phyloP scores from a whole-genome alignment of 2,329 filamentous ascomycete genomes.

The Claviceps purpurea region DNA sequence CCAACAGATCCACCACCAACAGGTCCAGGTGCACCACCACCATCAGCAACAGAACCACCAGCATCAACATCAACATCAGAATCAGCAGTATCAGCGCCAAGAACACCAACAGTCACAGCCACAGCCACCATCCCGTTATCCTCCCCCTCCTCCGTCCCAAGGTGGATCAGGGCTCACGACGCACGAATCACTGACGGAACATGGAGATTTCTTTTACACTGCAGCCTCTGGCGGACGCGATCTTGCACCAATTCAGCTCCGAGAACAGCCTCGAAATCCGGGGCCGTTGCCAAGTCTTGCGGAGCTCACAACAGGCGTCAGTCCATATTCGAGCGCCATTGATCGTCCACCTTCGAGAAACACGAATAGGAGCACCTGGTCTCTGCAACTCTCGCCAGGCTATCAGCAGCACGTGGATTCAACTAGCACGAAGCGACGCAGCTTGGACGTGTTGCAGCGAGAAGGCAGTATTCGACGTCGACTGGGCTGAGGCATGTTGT shows the following conservation, averaged over 20 bases:
- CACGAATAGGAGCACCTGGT: slow-evolving; percentile 11
- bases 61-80: not conserved
- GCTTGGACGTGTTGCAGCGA: slow-evolving; percentile 29
- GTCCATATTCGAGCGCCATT: slow-evolving; percentile 42
- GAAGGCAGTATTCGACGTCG: slow-evolving; percentile 32
- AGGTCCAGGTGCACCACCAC: slow-evolving; percentile 15
- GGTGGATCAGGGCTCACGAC: slow-evolving; percentile 7
- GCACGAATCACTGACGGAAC: slow-evolving; percentile 15
- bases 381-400: slow-evolving; percentile 20
- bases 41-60: not conserved
- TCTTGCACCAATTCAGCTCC: slow-evolving; percentile 40
- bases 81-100: not conserved
- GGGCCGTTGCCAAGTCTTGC: slow-evolving; percentile 45
- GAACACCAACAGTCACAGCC: slow-evolving; percentile 1
- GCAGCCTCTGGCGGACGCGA: slow-evolving; percentile 28
- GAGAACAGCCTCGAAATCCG: slow-evolving; percentile 23
- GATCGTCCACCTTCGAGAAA: slow-evolving; percentile 20
- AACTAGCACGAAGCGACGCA: slow-evolving; percentile 38
- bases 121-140: slow-evolving; percentile 13
- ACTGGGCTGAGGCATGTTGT: slow-evolving; percentile 8
- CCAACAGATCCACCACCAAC: slow-evolving; percentile 10
- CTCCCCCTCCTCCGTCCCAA: slow-evolving; percentile 20
- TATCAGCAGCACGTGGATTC: slow-evolving; percentile 24
- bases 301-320: slow-evolving; percentile 51
- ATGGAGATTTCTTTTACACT: slow-evolving; percentile 19